Evolutionary conservation across 768 basidiomycete genomes (phyloP), one percentile per base, ranked within the genome.

Genomic region (Rhizopogon vulgaris): DNA sequence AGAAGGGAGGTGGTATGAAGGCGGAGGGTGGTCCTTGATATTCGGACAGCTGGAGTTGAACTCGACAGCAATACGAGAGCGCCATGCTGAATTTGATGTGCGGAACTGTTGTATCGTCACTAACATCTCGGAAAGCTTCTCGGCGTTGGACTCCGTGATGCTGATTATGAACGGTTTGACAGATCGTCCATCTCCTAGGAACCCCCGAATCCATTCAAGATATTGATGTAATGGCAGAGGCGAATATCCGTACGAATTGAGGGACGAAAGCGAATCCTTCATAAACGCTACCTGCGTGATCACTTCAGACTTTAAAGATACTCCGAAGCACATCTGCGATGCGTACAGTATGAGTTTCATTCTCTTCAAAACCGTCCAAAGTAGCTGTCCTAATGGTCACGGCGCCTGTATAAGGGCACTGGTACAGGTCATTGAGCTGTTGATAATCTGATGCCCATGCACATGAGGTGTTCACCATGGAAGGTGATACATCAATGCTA

Each of bases 181-280:
- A 25, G 63, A 56, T 12, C 69, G 56, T 37, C 64, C 68, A 10
- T 69, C 68, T 12, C 56, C 60, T 54, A 79, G 65, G 39, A 82
- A 60, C 36, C 73, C 63, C 15, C 67, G 63, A 41, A 90, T 71
- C 84, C 85, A 89, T 46, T 63, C 66, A 40, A 90, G 63, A 69
- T 92, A 94, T 22, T 63, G 57, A n/a, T 71, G 60, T 39, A 94
- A 76, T 5, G 86, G 80, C 59, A 84, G 76, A 0, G 90, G 91
- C 7, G 89, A 92, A 69, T 93, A 94, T 22, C 91, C 91, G 66
- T 89, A 94, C 0, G 85, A 87, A 64, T 94, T 94, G 54, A 90
- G 62, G 14, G 90, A 83, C n/a, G 87, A 76, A 36, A 75, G 57
- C 8, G 72, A 60, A 12, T 70, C 69, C 37, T 66, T 69, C 41